A percentile compares a stretch with the other conserved stretches of the same genome.
Evolutionary conservation across 257 asterid genomes (phyloP).

Genomic region (Fraxinus americana): DNA sequence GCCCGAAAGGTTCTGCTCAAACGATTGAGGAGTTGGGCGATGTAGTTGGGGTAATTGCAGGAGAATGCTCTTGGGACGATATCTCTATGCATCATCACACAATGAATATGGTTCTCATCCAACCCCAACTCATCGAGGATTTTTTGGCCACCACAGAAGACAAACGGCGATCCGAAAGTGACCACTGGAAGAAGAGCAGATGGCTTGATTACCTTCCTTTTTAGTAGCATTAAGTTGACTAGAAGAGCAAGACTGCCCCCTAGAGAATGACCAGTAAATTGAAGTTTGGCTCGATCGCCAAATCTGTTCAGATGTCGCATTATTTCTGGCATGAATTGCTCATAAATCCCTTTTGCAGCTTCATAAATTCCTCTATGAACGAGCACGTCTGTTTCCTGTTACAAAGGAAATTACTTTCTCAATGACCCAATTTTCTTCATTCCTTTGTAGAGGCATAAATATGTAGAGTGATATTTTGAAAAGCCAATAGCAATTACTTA

Average conservation of each 20-base stretch:
- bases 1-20: conserved; percentile 55
- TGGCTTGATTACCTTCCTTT: conserved; percentile 48
- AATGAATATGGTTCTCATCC: conserved; percentile 67
- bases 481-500: conserved; percentile 20
- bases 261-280: conserved; percentile 86
- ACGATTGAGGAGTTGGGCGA: conserved; percentile 73
- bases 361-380: conserved; percentile 93
- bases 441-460: background rate
- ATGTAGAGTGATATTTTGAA: background rate
- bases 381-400: conserved; percentile 68
- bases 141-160: conserved; percentile 80
- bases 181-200: conserved; percentile 77
- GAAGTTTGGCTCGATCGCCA: conserved; percentile 74
- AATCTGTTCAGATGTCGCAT: conserved; percentile 53
- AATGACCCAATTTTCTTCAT: background rate
- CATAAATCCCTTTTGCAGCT: conserved; percentile 91
- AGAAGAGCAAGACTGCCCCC: conserved; percentile 96
- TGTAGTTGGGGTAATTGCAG: conserved; percentile 76
- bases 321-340: conserved; percentile 82
- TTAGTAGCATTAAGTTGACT: conserved; percentile 74
- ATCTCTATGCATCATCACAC: conserved; percentile 90
- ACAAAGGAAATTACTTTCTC: background rate
- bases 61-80: conserved; percentile 94
- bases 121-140: conserved; percentile 62
- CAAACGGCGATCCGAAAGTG: conserved; percentile 83